These are phyloP conservation scores for Coemansia sp. DNA, from an alignment of 192 early-diverging fungal genomes.

Conservation along the genomic window DNA sequence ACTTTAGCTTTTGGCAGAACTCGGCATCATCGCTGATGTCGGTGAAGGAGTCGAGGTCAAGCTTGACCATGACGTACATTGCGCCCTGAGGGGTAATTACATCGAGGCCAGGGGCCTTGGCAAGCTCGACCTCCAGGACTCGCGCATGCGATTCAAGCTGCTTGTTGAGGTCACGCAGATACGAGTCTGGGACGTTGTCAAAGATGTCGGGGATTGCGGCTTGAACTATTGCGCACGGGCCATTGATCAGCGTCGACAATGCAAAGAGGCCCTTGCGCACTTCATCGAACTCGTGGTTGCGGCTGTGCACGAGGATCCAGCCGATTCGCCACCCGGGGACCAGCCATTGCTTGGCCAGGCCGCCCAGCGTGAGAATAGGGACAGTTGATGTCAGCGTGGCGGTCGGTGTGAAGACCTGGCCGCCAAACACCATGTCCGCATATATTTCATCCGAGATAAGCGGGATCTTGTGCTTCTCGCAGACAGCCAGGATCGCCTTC, in stretches of 20 bases:
- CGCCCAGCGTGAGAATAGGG: slow-evolving; percentile 82
- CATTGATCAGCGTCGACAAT: slow-evolving; percentile 76
- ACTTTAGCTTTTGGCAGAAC: slow-evolving; percentile 77
- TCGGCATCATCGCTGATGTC: slow-evolving; percentile 77
- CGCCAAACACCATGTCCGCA: slow-evolving; percentile 81
- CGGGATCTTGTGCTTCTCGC: slow-evolving; percentile 74
- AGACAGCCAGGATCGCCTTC: slow-evolving; percentile 67
- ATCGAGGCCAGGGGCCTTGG: slow-evolving; percentile 68
- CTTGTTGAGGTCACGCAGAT: slow-evolving; percentile 67
- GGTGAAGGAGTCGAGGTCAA: slow-evolving; percentile 67
- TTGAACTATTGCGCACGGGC: slow-evolving; percentile 79
- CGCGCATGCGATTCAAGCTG: slow-evolving; percentile 73
- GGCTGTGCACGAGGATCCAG: slow-evolving; percentile 87
- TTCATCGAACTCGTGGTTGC: slow-evolving; percentile 42
- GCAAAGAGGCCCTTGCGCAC: slow-evolving; percentile 73
- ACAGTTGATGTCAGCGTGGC: slow-evolving; percentile 76
- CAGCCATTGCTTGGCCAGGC: slow-evolving; percentile 86
- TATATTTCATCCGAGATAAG: slow-evolving; percentile 93
- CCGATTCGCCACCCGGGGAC: slow-evolving; percentile 92
- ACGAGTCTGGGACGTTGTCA: slow-evolving; percentile 64
- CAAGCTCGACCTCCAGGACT: slow-evolving; percentile 62
- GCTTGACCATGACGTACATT: slow-evolving; percentile 90
- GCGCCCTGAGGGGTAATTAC: slow-evolving; percentile 86
- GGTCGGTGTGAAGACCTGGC: slow-evolving; percentile 62
- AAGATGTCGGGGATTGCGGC: slow-evolving; percentile 80